Conservation (phyloP, 129 eudicot species). For the Tagetes patula region DNA sequence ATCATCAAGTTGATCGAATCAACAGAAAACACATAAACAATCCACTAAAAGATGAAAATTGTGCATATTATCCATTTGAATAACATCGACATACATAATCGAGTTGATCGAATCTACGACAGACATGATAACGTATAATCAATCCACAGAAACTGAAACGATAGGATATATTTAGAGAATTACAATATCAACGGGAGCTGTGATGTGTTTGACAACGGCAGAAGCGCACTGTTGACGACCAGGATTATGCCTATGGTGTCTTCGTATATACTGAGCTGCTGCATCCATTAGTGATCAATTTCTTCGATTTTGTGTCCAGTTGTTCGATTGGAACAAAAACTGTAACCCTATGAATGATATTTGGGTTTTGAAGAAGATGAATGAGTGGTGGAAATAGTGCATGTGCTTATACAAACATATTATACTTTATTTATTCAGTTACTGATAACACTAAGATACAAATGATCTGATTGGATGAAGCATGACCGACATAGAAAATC, state of each 20-base stretch:
- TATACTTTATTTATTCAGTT: not conserved
- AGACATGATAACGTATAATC: not conserved
- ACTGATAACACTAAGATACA: not conserved
- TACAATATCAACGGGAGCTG: slow-evolving; percentile 77
- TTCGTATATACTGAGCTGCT: slow-evolving; percentile 32
- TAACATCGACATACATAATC: no score
- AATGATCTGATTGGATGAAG: not conserved
- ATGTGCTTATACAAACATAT: not conserved
- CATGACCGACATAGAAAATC: not conserved
- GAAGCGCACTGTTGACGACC: slow-evolving; percentile 56
- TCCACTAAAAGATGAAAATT: no score
- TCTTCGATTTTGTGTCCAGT: not conserved
- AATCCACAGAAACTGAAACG: not conserved
- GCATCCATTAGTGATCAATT: slow-evolving; percentile 34
- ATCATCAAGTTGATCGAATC: not conserved
- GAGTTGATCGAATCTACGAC: no score
- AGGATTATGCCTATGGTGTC: slow-evolving; percentile 52
- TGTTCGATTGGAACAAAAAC: no score
- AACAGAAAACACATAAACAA: not conserved
- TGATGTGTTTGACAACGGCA: slow-evolving; percentile 65
- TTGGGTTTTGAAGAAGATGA: not conserved
- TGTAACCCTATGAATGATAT: no score
- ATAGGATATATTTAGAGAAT: not conserved
- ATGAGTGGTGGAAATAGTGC: slow-evolving; percentile 13
- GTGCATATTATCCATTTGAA: not conserved